A percentile compares a stretch with the other conserved stretches of the same genome.
phyloP scores from a whole-genome alignment of 306 rosid genomes.

The Chamaecrista fasciculata region DNA sequence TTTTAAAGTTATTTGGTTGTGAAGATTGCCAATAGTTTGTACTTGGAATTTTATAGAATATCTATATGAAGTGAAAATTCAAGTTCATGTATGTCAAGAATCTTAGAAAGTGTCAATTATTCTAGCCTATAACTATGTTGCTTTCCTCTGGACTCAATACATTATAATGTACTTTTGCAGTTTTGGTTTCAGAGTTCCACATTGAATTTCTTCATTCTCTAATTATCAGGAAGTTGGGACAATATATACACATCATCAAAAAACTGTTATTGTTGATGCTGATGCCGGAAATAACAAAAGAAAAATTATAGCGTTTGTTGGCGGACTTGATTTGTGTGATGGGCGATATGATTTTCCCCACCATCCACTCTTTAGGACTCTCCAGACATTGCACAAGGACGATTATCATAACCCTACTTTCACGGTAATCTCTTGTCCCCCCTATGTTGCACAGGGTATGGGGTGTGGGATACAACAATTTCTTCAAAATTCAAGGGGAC shows the following conservation, averaged over 20 bases:
- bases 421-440: constrained; percentile 51
- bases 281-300: constrained; percentile 73
- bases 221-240: constrained; percentile 79
- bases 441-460: too few species aligned
- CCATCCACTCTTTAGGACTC: constrained; percentile 69
- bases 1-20: not conserved
- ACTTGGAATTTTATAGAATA: constrained; percentile 1
- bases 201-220: constrained; percentile 31
- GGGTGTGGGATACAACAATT: too few species aligned
- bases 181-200: constrained; percentile 13
- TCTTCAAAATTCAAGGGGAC: too few species aligned
- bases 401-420: constrained; percentile 93
- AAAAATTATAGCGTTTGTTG: constrained; percentile 87
- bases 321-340: constrained; percentile 94
- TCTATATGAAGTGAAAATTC: constrained; percentile 21
- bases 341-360: constrained; percentile 89
- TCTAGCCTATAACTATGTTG: not conserved
- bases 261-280: constrained; percentile 87
- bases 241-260: constrained; percentile 95
- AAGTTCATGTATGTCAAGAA: constrained; percentile 5
- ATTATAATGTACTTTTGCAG: not conserved
- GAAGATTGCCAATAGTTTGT: not conserved
- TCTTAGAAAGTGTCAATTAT: constrained; percentile 22
- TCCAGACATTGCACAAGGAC: constrained; percentile 75
- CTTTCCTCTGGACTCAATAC: constrained; percentile 1